phyloP scores from a whole-genome alignment of 129 eudicot species.

The Chrysanthemum seticuspe region DNA sequence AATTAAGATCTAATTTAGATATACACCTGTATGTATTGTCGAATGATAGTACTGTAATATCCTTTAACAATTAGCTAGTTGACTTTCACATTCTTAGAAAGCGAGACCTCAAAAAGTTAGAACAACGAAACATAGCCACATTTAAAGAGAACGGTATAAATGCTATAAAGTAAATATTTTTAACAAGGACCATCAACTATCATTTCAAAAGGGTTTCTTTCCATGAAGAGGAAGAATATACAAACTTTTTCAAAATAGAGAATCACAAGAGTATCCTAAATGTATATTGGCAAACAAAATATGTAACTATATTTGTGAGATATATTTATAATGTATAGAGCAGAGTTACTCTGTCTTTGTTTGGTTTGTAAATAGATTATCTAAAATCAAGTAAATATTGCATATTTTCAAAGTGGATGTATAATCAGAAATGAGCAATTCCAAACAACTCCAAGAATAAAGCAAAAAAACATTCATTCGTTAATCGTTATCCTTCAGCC shows the following conservation, averaged over 20 bases:
- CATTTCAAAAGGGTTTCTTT: not conserved
- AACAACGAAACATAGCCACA: not conserved
- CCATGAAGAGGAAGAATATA: not conserved
- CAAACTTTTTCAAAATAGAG: not conserved
- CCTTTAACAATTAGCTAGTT: not conserved
- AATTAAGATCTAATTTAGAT: no score
- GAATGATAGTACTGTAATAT: not conserved
- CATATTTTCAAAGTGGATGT: no score
- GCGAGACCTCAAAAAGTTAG: conserved; percentile 9
- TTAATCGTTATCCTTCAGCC: not conserved
- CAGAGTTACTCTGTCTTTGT: no score
- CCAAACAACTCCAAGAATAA: no score
- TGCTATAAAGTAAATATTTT: conserved; percentile 5
- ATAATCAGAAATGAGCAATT: no score
- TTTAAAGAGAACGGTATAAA: conserved; percentile 2
- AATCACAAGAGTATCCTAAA: not conserved
- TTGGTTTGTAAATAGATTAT: no score
- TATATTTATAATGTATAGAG: no score
- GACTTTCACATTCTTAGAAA: not conserved
- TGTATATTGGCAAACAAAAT: no score
- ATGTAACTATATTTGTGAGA: no score
- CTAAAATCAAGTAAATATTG: no score
- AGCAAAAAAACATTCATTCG: not conserved
- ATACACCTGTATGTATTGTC: not conserved
- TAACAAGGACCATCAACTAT: conserved; percentile 17